Evolutionary conservation across 2,329 filamentous ascomycete genomes (phyloP).

Genomic region (Gliomastix tumulicola): DNA sequence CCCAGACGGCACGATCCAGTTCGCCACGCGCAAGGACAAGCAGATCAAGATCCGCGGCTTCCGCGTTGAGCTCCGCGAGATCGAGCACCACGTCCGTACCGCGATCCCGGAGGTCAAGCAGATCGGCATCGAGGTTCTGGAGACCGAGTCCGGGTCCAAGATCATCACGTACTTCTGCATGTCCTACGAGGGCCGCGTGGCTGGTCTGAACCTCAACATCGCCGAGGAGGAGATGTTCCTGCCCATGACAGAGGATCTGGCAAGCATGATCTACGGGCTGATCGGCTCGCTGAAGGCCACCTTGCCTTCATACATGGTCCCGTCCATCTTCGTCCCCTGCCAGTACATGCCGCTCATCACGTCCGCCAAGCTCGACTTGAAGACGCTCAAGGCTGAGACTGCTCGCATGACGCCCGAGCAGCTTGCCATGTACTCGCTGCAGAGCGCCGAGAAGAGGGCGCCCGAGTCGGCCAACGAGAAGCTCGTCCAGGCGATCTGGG

Average conservation of each 20-base stretch:
- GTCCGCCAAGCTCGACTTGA: constrained; percentile 9
- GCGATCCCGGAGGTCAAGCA: not conserved
- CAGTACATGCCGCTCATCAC: constrained; percentile 7
- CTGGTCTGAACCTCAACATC: not conserved
- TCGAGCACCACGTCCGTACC: constrained; percentile 5
- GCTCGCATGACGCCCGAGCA: constrained; percentile 5
- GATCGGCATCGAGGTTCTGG: constrained; percentile 2
- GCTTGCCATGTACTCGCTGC: constrained; percentile 12
- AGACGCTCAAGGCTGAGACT: constrained; percentile 2
- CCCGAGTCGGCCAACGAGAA: constrained; percentile 12
- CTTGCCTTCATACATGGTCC: constrained; percentile 9
- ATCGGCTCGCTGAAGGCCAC: not conserved
- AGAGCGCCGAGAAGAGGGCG: constrained; percentile 11
- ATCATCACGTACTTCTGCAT: constrained; percentile 1
- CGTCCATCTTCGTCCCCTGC: constrained; percentile 8
- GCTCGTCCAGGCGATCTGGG: constrained; percentile 10
- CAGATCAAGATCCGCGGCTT: constrained; percentile 51
- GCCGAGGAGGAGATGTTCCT: not conserved
- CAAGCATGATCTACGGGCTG: not conserved
- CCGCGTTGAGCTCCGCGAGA: constrained; percentile 33
- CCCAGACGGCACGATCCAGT: constrained; percentile 27
- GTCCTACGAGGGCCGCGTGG: not conserved
- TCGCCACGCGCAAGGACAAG: constrained; percentile 42
- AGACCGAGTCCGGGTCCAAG: too few relatives aligned
- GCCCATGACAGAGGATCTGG: not conserved